Conservation (phyloP, 768 basidiomycete genomes). For the Thelephora aurantiotincta region DNA sequence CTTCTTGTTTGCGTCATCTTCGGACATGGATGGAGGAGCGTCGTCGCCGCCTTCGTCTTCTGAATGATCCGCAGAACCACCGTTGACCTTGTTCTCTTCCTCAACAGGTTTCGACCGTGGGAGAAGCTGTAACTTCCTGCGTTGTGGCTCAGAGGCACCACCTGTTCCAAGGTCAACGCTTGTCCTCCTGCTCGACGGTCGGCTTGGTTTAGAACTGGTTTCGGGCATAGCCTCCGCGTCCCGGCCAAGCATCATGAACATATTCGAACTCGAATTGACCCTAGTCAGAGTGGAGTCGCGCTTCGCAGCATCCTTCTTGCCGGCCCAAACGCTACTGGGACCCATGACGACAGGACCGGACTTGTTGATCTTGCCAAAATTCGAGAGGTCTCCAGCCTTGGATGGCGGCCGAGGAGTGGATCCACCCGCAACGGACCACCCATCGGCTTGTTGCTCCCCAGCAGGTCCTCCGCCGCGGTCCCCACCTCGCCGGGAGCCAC, state of each 20-base stretch:
- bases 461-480: conserved; percentile 44
- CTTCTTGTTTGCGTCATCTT: conserved; percentile 56
- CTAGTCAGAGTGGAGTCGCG: conserved; percentile 63
- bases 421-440: conserved; percentile 63
- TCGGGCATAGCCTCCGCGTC: conserved; percentile 42
- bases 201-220: conserved; percentile 33
- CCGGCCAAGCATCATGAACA: conserved; percentile 78
- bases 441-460: conserved; percentile 28
- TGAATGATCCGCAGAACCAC: conserved; percentile 33
- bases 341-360: conserved; percentile 61
- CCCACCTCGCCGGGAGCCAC: conserved; percentile 79
- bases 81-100: conserved; percentile 21
- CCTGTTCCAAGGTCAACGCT: conserved; percentile 34
- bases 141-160: conserved; percentile 38
- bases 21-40: conserved; percentile 36
- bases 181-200: conserved; percentile 33
- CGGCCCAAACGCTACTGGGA: conserved; percentile 71
- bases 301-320: conserved; percentile 48
- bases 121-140: conserved; percentile 58
- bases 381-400: conserved; percentile 75
- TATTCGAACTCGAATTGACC: conserved; percentile 68
- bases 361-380: conserved; percentile 79
- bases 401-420: conserved; percentile 35
- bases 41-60: conserved; percentile 30
- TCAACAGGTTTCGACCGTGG: conserved; percentile 68